These are phyloP conservation scores for Malassezia slooffiae DNA, from an alignment of 1,284 basidiomycete genomes.

Conservation along the genomic window DNA sequence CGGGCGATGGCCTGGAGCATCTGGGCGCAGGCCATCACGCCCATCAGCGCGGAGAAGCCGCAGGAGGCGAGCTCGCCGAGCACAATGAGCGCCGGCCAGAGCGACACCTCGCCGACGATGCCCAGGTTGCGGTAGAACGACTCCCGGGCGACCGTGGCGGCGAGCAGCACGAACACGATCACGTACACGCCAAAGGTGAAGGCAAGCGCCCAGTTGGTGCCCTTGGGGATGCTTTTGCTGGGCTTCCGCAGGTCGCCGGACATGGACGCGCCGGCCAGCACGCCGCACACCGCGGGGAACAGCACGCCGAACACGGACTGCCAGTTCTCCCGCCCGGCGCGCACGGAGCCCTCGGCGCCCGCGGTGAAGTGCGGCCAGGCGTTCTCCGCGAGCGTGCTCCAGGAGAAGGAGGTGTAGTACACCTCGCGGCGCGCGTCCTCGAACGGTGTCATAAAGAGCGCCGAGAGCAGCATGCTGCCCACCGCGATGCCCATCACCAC, in stretches of 20 bases:
- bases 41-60: constrained; percentile 44
- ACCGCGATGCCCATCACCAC: constrained; percentile 35
- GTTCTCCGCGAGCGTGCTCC: constrained; percentile 32
- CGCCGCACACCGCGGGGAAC: constrained; percentile 44
- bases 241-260: constrained; percentile 45
- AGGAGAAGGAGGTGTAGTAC: constrained; percentile 43
- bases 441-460: constrained; percentile 33
- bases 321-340: constrained; percentile 31
- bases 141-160: constrained; percentile 38
- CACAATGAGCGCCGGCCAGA: constrained; percentile 38
- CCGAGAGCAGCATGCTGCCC: constrained; percentile 37
- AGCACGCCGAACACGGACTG: constrained; percentile 43
- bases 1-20: constrained; percentile 44
- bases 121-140: constrained; percentile 40
- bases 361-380: constrained; percentile 40
- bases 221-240: constrained; percentile 46
- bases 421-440: constrained; percentile 35
- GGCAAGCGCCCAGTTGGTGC: constrained; percentile 41
- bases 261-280: constrained; percentile 44
- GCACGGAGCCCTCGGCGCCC: constrained; percentile 39
- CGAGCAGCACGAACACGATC: constrained; percentile 36
- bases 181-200: constrained; percentile 42
- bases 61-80: constrained; percentile 42
- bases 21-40: constrained; percentile 44
- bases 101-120: constrained; percentile 40